phyloP scores from a whole-genome alignment of 208 protist species.

The Leishmania tarentolae region DNA sequence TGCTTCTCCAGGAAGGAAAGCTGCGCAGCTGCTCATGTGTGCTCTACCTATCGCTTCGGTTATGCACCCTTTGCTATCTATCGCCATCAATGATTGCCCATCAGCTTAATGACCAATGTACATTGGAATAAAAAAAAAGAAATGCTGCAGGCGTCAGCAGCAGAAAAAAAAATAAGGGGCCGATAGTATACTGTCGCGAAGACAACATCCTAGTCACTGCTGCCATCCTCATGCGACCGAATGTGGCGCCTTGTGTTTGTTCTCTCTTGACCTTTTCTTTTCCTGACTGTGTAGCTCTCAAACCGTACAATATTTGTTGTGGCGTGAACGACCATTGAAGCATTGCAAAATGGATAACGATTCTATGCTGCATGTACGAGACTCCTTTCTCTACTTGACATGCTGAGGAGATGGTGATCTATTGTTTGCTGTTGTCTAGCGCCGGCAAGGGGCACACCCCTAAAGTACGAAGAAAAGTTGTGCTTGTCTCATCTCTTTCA shows the following conservation, averaged over 20 bases:
- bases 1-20: neutral
- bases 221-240: neutral
- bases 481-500: neutral
- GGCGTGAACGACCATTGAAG: neutral
- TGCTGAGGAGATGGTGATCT: neutral
- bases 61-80: neutral
- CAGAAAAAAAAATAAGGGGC: neutral
- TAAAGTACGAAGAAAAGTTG: neutral
- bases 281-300: neutral
- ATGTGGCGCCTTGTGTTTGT: neutral
- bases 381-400: neutral
- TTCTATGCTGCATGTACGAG: neutral
- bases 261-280: neutral
- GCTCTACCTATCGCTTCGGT: neutral
- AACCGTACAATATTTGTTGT: neutral
- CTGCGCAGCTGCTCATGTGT: neutral
- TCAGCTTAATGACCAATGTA: neutral
- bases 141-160: neutral
- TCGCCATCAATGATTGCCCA: neutral
- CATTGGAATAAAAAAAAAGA: neutral
- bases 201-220: neutral
- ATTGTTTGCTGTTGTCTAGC: neutral
- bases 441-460: neutral
- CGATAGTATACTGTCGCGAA: neutral
- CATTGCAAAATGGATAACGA: neutral